A percentile compares a stretch with the other conserved stretches of the same genome.
These are phyloP conservation scores for Serendipita sp. DNA, from an alignment of 1,284 basidiomycete genomes.

Conservation along the genomic window DNA sequence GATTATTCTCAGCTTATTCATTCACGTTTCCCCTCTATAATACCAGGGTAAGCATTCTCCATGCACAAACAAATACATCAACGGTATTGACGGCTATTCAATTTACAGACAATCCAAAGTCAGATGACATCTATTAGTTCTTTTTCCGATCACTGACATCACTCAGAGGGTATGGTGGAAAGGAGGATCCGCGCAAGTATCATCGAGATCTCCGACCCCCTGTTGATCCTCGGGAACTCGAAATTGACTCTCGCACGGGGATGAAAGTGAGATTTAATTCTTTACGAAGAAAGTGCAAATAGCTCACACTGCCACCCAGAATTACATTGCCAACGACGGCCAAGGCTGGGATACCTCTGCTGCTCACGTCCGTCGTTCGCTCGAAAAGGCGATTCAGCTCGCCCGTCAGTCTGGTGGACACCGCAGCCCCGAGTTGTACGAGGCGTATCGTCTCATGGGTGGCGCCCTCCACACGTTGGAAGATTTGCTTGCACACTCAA, in stretches of 20 bases:
- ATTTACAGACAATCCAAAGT: not conserved
- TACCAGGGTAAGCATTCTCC: conserved; percentile 55
- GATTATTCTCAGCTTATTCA: conserved; percentile 6
- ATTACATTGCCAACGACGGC: conserved; percentile 49
- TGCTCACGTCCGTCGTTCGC: conserved; percentile 53
- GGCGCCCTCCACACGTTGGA: conserved; percentile 61
- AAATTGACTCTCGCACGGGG: conserved; percentile 66
- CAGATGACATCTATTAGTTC: not conserved
- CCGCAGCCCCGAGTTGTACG: conserved; percentile 50
- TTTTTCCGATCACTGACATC: conserved; percentile 3
- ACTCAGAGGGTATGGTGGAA: conserved; percentile 53
- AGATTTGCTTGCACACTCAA: conserved; percentile 69
- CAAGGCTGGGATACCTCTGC: conserved; percentile 69
- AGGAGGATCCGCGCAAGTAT: conserved; percentile 53
- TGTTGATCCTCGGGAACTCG: conserved; percentile 55
- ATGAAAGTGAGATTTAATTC: conserved; percentile 49
- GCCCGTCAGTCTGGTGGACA: conserved; percentile 41
- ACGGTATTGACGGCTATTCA: not conserved
- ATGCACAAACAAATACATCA: conserved; percentile 40
- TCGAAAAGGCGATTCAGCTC: conserved; percentile 46
- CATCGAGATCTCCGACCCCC: conserved; percentile 65
- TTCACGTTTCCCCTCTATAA: not conserved
- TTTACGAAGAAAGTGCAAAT: not conserved
- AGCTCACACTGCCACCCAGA: conserved; percentile 19
- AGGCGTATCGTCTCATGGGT: conserved; percentile 50